phyloP scores from a whole-genome alignment of 2,329 filamentous ascomycete species.

The Pseudogymnoascus sp. region DNA sequence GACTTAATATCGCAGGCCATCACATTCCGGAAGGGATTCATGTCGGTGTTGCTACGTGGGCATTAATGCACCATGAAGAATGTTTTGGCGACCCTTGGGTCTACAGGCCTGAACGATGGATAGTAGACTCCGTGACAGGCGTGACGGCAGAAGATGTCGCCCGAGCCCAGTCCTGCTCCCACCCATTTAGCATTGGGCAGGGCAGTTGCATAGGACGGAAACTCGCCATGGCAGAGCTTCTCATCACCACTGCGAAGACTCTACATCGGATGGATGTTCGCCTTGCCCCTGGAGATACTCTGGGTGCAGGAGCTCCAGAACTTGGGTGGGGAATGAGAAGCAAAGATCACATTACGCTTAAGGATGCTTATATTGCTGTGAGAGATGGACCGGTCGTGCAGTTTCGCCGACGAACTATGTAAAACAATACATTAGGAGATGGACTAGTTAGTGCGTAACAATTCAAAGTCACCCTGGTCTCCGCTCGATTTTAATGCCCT shows the following conservation, averaged over 20 bases:
- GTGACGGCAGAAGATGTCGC: conserved; percentile 15
- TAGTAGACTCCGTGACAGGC: conserved; percentile 11
- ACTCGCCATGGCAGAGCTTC: conserved; percentile 14
- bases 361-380: not conserved
- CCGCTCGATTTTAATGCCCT: not conserved
- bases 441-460: not conserved
- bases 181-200: conserved; percentile 15
- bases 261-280: conserved; percentile 14
- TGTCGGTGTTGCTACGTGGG: not conserved
- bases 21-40: not conserved
- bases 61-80: not conserved
- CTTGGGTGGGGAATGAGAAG: conserved; percentile 1
- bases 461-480: not conserved
- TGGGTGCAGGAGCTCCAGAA: not conserved
- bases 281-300: not conserved
- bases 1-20: not conserved
- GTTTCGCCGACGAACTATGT: not conserved
- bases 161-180: conserved; percentile 3
- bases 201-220: conserved; percentile 15
- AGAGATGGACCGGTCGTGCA: not conserved
- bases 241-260: conserved; percentile 6
- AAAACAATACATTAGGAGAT: not conserved
- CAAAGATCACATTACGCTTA: not conserved
- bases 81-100: not conserved
- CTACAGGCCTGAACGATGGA: conserved; percentile 18